Conservation (phyloP, 163 green algal genomes). For the Chlamydomonas reinhardtii region DNA sequence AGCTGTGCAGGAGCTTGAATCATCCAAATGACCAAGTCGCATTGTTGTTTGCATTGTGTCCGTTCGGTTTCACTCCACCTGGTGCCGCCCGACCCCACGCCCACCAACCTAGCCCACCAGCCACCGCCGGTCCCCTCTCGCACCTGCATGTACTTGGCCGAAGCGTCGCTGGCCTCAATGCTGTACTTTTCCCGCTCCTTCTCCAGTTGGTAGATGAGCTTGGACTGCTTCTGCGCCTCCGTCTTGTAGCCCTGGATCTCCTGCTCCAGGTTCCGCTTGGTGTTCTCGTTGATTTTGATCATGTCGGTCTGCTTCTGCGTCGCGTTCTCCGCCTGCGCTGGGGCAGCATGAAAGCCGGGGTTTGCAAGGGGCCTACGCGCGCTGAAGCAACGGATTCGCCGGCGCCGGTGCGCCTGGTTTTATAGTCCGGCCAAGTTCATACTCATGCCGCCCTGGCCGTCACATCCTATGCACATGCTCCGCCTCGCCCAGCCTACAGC, state of each 20-base stretch:
- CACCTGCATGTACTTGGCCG: conserved; percentile 79
- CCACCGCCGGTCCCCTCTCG: background rate
- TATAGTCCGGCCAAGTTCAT: too few relatives aligned
- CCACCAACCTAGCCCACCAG: too few relatives aligned
- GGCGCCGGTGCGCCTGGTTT: too few relatives aligned
- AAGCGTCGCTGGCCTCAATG: conserved; percentile 82
- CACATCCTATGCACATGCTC: too few relatives aligned
- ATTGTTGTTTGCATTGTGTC: too few relatives aligned
- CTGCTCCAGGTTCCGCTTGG: conserved; percentile 90
- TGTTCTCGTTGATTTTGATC: conserved; percentile 91
- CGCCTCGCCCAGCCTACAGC: too few relatives aligned
- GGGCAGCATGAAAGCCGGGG: background rate
- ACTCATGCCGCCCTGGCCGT: too few relatives aligned
- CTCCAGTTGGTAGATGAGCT: conserved; percentile 86
- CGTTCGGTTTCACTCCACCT: background rate
- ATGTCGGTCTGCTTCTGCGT: conserved; percentile 88
- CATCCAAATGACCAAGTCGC: too few relatives aligned
- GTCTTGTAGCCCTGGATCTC: conserved; percentile 86
- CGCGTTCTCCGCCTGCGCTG: conserved; percentile 78
- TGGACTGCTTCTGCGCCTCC: conserved; percentile 80
- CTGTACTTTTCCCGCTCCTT: conserved; percentile 90
- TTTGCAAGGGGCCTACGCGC: too few relatives aligned
- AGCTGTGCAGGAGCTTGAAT: too few relatives aligned
- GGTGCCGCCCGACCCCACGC: too few relatives aligned
- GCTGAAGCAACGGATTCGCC: background rate